Conservation (phyloP, 2,329 filamentous ascomycete genomes). For the Fusarium beomiforme region DNA sequence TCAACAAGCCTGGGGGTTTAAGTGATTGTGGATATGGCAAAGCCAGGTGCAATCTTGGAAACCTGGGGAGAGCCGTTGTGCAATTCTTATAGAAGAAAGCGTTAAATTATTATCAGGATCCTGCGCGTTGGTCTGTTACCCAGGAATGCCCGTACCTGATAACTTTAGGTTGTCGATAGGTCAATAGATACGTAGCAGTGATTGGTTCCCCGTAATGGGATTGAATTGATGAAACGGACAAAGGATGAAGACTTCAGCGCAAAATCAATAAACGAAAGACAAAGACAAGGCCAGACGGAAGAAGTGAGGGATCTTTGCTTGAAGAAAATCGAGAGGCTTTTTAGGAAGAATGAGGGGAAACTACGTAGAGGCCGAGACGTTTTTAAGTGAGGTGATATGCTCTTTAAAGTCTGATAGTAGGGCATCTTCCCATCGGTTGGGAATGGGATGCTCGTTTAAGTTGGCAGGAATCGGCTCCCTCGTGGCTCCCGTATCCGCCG, state of each 20-base stretch:
- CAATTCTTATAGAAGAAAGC: constrained; percentile 11
- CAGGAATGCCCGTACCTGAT: constrained; percentile 14
- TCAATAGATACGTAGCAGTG: neutral
- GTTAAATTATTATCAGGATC: constrained; percentile 10
- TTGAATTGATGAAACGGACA: constrained; percentile 7
- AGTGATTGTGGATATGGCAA: constrained; percentile 11
- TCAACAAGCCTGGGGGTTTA: constrained; percentile 11
- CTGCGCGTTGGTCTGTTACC: constrained; percentile 22
- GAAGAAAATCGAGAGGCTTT: constrained; percentile 8
- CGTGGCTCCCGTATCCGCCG: constrained; percentile 27
- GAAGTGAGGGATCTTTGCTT: constrained; percentile 22
- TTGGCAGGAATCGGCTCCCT: constrained; percentile 13
- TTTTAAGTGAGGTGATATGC: constrained; percentile 33
- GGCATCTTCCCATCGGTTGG: constrained; percentile 13
- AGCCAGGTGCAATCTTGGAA: constrained; percentile 15
- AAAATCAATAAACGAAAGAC: constrained; percentile 34
- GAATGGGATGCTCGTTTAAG: constrained; percentile 17
- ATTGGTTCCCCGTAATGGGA: constrained; percentile 3
- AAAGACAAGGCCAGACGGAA: constrained; percentile 6
- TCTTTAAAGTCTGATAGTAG: neutral
- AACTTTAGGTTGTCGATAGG: constrained; percentile 1
- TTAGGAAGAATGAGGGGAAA: constrained; percentile 22
- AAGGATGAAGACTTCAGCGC: constrained; percentile 1
- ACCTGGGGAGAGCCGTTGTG: constrained; percentile 14
- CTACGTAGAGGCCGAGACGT: constrained; percentile 14